These are phyloP conservation scores for Kazachstania viticola DNA, from an alignment of 805 yeast genomes.

Conservation along the genomic window DNA sequence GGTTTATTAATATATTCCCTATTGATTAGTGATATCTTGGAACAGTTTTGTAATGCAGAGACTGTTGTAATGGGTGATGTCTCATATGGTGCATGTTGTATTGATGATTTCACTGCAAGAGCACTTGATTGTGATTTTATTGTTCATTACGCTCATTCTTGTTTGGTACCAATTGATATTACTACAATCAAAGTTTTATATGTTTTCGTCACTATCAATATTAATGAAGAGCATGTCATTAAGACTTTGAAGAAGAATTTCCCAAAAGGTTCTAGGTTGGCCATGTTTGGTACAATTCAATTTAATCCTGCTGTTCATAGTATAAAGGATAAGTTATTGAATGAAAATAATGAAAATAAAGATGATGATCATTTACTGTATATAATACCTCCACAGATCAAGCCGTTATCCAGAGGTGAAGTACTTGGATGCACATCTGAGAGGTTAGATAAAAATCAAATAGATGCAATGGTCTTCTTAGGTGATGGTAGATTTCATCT, in stretches of 20 bases:
- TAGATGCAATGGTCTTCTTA: conserved; percentile 74
- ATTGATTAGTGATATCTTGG: conserved; percentile 81
- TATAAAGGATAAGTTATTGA: conserved; percentile 47
- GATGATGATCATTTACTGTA: conserved; percentile 39
- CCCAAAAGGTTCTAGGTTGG: conserved; percentile 49
- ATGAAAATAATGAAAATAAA: conserved; percentile 32
- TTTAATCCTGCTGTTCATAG: conserved; percentile 91
- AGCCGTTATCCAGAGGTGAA: conserved; percentile 90
- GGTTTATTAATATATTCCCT: conserved; percentile 83
- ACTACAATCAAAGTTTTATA: conserved; percentile 87
- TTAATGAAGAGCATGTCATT: conserved; percentile 72
- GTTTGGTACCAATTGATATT: conserved; percentile 89
- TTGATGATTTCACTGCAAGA: conserved; percentile 90
- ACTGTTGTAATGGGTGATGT: conserved; percentile 97
- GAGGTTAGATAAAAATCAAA: conserved; percentile 48
- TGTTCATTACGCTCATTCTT: conserved; percentile 94
- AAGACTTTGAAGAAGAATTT: conserved; percentile 70
- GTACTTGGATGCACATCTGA: conserved; percentile 95
- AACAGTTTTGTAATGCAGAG: conserved; percentile 80
- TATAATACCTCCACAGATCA: conserved; percentile 78
- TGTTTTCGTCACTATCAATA: conserved; percentile 85
- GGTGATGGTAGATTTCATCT: conserved; percentile 97
- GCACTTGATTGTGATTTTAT: conserved; percentile 88
- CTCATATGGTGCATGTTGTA: conserved; percentile 96
- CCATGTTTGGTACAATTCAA: conserved; percentile 91